Evolutionary conservation across 192 early-diverging fungal genomes (phyloP).

Genomic region (Gamsiella multidivaricata): DNA sequence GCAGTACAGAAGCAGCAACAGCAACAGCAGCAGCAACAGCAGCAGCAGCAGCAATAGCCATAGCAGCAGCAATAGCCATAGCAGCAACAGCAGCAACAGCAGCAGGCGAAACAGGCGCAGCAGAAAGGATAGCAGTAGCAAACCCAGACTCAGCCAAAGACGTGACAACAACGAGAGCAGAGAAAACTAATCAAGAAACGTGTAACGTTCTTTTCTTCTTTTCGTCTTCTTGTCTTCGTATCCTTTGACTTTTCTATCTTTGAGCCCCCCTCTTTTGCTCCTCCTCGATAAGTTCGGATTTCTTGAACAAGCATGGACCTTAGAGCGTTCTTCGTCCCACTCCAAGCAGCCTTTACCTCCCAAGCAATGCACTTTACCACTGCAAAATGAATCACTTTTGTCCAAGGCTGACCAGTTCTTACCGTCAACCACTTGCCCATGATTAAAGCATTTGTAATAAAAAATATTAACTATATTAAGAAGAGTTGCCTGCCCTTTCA

Average conservation of each 20-base stretch:
- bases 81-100: neutral
- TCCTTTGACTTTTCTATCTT: neutral
- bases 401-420: too few species aligned
- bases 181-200: neutral
- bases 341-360: neutral
- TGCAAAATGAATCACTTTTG: too few species aligned
- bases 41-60: neutral
- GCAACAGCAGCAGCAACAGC: neutral
- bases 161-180: neutral
- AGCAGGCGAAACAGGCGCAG: neutral
- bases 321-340: neutral
- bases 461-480: too few species aligned
- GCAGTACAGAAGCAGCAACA: neutral
- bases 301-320: neutral
- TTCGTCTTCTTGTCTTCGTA: neutral
- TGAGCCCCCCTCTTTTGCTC: neutral
- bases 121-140: neutral
- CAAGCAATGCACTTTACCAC: too few species aligned
- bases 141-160: neutral
- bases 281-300: too few species aligned
- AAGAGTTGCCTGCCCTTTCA: too few species aligned
- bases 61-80: neutral
- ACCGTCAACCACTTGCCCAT: too few species aligned
- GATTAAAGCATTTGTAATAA: too few species aligned
- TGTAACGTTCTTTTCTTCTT: neutral